Percentiles rank a stretch among this genome's conserved stretches.
phyloP scores from a whole-genome alignment of 2,329 filamentous ascomycete genomes.

The Sclerotinia spermophila region DNA sequence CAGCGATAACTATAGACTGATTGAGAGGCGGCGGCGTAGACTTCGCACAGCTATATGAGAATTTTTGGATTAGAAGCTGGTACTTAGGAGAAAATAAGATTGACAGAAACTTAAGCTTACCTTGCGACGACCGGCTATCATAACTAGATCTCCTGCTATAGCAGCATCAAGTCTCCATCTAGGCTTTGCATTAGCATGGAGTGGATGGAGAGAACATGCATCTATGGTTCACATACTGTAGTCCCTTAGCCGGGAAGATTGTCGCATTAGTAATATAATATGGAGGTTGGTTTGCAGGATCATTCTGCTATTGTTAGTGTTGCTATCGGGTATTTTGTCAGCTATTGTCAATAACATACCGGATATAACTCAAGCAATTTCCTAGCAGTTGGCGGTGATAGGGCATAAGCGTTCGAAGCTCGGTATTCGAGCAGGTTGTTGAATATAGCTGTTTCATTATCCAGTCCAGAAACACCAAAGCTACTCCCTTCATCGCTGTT shows the following conservation, averaged over 20 bases:
- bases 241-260: conserved; percentile 37
- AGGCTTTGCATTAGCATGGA: background rate
- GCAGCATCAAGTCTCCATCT: conserved; percentile 44
- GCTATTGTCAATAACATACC: background rate
- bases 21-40: conserved; percentile 38
- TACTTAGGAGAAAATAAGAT: background rate
- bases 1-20: conserved; percentile 48
- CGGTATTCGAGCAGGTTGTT: conserved; percentile 43
- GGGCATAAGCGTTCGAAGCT: conserved; percentile 39
- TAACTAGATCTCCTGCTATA: conserved; percentile 48
- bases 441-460: conserved; percentile 45
- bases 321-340: background rate
- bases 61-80: background rate
- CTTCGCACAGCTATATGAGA: conserved; percentile 40
- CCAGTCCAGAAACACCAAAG: conserved; percentile 41
- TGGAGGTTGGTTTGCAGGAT: conserved; percentile 46
- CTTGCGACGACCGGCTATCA: conserved; percentile 45
- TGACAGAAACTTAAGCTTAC: background rate
- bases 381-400: conserved; percentile 44
- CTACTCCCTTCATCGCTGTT: conserved; percentile 48
- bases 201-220: no score
- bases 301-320: conserved; percentile 32
- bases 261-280: conserved; percentile 39
- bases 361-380: conserved; percentile 47
- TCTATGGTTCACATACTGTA: conserved; percentile 29